Conservation (phyloP, 2,329 filamentous ascomycete genomes). For the Alternaria conjuncta region DNA sequence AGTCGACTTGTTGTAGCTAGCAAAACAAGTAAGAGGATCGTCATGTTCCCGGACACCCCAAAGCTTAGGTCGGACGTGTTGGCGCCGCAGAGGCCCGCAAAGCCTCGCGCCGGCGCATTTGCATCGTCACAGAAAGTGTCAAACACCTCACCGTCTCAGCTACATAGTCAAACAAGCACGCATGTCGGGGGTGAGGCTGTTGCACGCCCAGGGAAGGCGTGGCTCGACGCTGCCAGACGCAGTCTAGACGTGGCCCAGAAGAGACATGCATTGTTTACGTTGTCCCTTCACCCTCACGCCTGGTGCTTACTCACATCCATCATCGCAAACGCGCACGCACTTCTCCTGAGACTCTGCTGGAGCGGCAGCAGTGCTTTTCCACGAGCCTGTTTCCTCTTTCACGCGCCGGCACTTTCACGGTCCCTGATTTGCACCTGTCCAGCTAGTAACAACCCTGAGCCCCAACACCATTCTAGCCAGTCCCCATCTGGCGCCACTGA, state of each 20-base stretch:
- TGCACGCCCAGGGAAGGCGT: not conserved
- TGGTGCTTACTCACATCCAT: not conserved
- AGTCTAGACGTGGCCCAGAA: not conserved
- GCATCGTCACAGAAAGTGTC: constrained; percentile 1
- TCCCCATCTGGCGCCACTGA: not conserved
- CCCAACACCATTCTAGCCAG: not conserved
- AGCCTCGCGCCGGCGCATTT: constrained; percentile 3
- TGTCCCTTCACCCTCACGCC: not conserved
- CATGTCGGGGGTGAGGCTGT: not conserved
- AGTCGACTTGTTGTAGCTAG: constrained; percentile 6
- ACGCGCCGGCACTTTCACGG: not conserved
- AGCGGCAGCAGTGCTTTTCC: not conserved
- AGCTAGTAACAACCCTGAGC: not conserved
- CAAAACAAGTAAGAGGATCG: constrained; percentile 20
- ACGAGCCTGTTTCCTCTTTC: not conserved
- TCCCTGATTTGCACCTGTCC: constrained; percentile 1
- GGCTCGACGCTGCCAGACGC: not conserved
- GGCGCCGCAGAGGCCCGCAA: constrained; percentile 5
- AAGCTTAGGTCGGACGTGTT: constrained; percentile 13
- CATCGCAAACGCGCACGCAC: not conserved
- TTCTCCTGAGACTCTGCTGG: not conserved
- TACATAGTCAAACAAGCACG: not conserved
- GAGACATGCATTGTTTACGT: not conserved
- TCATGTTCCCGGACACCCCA: constrained; percentile 3
- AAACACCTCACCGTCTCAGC: constrained; percentile 5